Evolutionary conservation across 2,329 filamentous ascomycete genomes (phyloP), one percentile per base, ranked within the genome.

Genomic region (Orbilia oligospora): DNA sequence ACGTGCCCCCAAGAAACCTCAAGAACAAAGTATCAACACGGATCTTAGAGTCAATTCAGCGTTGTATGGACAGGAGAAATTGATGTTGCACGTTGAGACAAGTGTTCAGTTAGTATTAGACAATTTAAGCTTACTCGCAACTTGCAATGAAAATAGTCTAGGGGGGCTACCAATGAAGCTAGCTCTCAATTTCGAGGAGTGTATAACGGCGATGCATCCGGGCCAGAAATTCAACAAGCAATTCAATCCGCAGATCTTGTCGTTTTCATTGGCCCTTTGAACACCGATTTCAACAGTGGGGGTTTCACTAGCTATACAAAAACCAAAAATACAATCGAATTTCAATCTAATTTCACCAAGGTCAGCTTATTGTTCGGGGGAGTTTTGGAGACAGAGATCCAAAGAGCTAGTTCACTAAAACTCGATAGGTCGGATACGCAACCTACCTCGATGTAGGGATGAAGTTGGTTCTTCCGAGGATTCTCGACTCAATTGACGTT

Each of bases 241-340:
- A 88, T 93, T 27, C 91, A 93, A 82, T 86, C 87, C 0, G 89
- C 91, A 0, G 92, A 94, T 82, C 86, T 94, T 3, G 89, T 94
- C 69, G 86, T 94, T 68, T 89, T 87, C 68, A 88, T 94, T 78
- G 92, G 92, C 46, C 87, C 89, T 44, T 87, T 91, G 80, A 90
- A 92, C 87, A 91, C 89, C 82, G 92, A 94, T 83, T 93, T 93
- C 87, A 94, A 94, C 85, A 94, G 92, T 18, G 89, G 91, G 9
- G 93, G 93, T 41, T 97, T 95, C 86, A 92, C 91, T 0, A 93
- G 95, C 83, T 88, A 91, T 79, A 91, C 93, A 41, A 91, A 90
- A 0, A 90, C 93, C 82, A 88, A 94, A 64, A 91, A 90, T 80
- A 92, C 91, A 1, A 93, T 97, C 82, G 91, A 95, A 81, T 90